Conservation (phyloP, 225 moss, liverwort and hornwort genomes). For the Polytrichum formosum region DNA sequence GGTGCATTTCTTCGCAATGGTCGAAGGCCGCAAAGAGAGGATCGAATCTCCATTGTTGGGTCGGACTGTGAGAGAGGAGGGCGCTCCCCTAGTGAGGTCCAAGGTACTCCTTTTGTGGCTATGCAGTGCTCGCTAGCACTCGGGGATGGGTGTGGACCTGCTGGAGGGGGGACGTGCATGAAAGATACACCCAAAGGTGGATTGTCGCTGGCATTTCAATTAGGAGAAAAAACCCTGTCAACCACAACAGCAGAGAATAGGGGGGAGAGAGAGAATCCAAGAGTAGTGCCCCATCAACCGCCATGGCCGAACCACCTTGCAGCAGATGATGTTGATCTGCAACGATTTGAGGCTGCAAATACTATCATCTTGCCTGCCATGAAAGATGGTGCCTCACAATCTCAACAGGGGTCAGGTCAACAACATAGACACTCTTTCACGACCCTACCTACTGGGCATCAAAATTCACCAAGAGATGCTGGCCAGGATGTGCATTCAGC, state of each 20-base stretch:
- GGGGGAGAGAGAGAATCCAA: background rate
- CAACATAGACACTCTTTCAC: background rate
- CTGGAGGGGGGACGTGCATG: background rate
- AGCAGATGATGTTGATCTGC: background rate
- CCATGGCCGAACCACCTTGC: no score
- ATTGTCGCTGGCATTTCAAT: background rate
- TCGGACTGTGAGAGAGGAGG: constrained; percentile 5
- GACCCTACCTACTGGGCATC: background rate
- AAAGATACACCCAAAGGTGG: background rate
- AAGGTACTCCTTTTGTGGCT: background rate
- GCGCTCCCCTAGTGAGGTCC: constrained; percentile 9
- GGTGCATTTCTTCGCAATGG: constrained; percentile 4
- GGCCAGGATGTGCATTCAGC: background rate
- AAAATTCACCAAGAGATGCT: background rate
- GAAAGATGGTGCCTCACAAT: background rate
- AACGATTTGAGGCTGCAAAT: background rate
- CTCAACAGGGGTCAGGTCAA: background rate
- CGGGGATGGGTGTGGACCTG: background rate
- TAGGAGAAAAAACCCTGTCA: background rate
- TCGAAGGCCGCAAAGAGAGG: constrained; percentile 24
- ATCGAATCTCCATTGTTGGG: constrained; percentile 1
- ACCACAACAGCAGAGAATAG: constrained; percentile 1
- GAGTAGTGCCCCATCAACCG: background rate
- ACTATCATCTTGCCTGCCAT: background rate
- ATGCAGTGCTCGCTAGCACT: background rate